phyloP scores from a whole-genome alignment of 108 stramenopile species.

The Stephanodiscus minutulus region DNA sequence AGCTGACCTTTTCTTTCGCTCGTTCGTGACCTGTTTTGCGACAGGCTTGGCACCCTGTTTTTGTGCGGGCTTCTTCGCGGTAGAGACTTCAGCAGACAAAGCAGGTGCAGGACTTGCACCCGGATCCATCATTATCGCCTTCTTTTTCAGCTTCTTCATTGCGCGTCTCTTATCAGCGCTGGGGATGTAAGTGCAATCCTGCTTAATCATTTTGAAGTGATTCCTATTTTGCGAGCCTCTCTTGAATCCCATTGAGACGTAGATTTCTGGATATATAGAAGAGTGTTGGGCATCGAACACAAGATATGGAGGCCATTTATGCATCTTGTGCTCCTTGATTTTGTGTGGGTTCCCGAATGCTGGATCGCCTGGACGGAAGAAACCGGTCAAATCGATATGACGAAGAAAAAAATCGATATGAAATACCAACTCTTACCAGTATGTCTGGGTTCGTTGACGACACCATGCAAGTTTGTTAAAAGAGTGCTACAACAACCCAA shows the following conservation, averaged over 20 bases:
- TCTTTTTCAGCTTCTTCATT: slow-evolving; percentile 2
- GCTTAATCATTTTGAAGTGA: slow-evolving; percentile 24
- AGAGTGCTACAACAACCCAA: not conserved
- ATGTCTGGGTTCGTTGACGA: slow-evolving; percentile 4
- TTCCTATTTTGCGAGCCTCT: slow-evolving; percentile 47
- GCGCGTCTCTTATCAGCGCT: slow-evolving; percentile 8
- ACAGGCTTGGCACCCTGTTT: not conserved
- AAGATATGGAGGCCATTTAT: slow-evolving; percentile 48
- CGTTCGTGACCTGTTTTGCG: too few species aligned
- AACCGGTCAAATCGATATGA: not conserved
- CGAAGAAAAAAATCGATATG: not conserved
- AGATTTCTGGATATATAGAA: slow-evolving; percentile 49
- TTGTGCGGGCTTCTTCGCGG: not conserved
- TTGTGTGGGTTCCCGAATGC: slow-evolving; percentile 18
- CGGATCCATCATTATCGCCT: not conserved
- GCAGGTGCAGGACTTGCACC: not conserved
- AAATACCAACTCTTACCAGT: not conserved
- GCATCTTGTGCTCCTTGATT: slow-evolving; percentile 38
- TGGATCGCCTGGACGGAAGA: not conserved
- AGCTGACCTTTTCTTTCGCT: too few species aligned
- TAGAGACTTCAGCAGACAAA: not conserved
- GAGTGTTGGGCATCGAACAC: slow-evolving; percentile 41
- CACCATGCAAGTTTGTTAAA: slow-evolving; percentile 19
- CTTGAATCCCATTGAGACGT: slow-evolving; percentile 33
- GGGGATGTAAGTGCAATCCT: slow-evolving; percentile 22